Evolutionary conservation across 2,329 filamentous ascomycete genomes (phyloP).

Genomic region (Truncatella angustata): DNA sequence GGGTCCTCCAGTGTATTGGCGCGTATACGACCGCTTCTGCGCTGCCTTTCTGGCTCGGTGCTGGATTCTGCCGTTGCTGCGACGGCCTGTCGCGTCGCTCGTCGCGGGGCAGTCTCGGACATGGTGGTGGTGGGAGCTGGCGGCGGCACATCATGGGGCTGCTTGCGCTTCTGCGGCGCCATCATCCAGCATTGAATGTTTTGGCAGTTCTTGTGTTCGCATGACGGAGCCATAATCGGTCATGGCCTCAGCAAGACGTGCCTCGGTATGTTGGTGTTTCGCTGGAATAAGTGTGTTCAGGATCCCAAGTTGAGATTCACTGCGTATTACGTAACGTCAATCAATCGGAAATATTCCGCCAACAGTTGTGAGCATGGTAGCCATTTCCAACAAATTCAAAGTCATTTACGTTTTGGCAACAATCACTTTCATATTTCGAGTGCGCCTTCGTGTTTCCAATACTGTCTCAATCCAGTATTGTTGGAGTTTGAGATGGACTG

Average conservation of each 20-base stretch:
- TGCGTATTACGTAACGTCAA: background rate
- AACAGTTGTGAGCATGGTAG: background rate
- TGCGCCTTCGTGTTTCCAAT: no score
- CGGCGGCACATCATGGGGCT: conserved; percentile 19
- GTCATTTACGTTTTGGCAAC: no score
- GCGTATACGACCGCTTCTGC: conserved; percentile 27
- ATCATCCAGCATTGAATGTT: conserved; percentile 15
- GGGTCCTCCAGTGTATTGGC: conserved; percentile 14
- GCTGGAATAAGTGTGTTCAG: background rate
- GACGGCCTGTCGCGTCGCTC: conserved; percentile 22
- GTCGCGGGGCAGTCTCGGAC: conserved; percentile 18
- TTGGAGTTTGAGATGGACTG: no score
- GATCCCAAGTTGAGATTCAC: background rate
- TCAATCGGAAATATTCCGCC: background rate
- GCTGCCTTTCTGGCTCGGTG: conserved; percentile 18
- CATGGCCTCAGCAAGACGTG: background rate
- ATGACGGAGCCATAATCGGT: background rate
- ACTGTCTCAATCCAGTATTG: no score
- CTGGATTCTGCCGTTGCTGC: background rate
- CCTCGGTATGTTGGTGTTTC: background rate
- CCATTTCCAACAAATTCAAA: no score
- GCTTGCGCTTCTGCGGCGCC: conserved; percentile 30
- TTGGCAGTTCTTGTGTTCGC: background rate
- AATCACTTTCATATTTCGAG: background rate
- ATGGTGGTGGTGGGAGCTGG: background rate